Evolutionary conservation across 257 asterid genomes (phyloP), one percentile per base, ranked within the genome.

Genomic region (Nicotiana tabacum): DNA sequence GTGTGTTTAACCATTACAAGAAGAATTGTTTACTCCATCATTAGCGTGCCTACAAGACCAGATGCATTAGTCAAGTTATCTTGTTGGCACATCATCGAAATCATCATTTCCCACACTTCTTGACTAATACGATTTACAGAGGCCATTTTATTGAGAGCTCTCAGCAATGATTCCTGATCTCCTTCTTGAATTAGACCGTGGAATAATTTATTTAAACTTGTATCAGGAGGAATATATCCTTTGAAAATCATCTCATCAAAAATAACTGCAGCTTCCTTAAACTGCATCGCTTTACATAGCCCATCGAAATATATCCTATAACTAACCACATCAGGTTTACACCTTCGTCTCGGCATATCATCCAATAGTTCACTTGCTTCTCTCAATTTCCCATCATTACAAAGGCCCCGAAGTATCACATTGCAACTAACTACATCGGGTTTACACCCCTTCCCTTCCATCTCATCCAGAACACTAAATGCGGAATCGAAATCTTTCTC

Each of bases 161-260:
- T 72, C 89, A 88, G 82, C 32, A 90, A 46, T 27, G 56, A 37
- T 39, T 87, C 91, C 68, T 27, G 77, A n/a, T 90, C 74, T 83
- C 80, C 83, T 85, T 74, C 85, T 70, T 53, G 78, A 61, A 88
- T 83, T 85, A 88, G 67, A 35, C 88, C 88, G 27, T 83, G 76
- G 0, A 94, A 80, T 60, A 85, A 82, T 85, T 85, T 89, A 83
- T 64, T 84, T 18, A 89, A 53, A 46, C 90, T 85, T 32, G 88
- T 88, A 30, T 93, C 82, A 86, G 78, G 87, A 69, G 89, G 91
- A 82, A 86, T 83, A 64, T 86, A 86, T 74, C 97, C 95, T 88
- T 80, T 86, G 82, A 88, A 93, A 61, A 90, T 81, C 97, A 93
- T 93, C 94, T 94, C 97, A 80, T 94, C 95, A 62, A 94, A 89